Base-by-base conservation (phyloP, 768 basidiomycete species). In the Paxillus involutus region DNA sequence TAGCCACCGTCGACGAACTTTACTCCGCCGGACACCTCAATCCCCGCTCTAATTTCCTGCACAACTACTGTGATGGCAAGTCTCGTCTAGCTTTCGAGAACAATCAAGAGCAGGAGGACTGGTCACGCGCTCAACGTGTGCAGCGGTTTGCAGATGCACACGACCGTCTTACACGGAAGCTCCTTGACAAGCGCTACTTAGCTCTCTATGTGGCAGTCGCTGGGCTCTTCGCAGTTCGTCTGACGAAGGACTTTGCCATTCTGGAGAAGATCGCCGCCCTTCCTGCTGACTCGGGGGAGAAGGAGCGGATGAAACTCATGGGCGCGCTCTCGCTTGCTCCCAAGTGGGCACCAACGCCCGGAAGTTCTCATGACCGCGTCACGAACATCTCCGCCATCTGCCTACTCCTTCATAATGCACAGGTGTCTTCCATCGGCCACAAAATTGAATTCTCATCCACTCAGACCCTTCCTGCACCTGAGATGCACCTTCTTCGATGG, bases 321-420 rank as follows among this genome's bases (percentile, higher is more conserved):
- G 26, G 33, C 17, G 33, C 55, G 32, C 70, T 89, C 19, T 80
- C 80, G 7, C 77, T 88, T 14, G 85, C 79, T 1, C 77, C 77
- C 2, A 91, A 89, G 66, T 90, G 87, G 87, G 86, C 86, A 0
- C 87, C 88, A 0, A 80, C 81, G 2, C 81, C 83, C 12, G 75
- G 66, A 4, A 71, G 74, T 3, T 75, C 82, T 4, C 87, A 88
- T 51, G 88, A 89, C 60, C 76, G 80, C 10, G 71, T 77, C 52
- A 84, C 83, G 3, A 84, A 85, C 64, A 82, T 90, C 57, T 67
- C 87, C 0, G 86, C 86, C 36, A 78, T 90, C 42, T 71, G 75
- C 13, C 70, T 80, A 14, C 75, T 85, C 46, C 72, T 90, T 13
- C 77, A 78, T 57, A 66, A 71, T 4, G 61, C 68, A 0, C 72